A percentile compares a stretch with the other conserved stretches of the same genome.
Conservation (phyloP, 257 asterid species). For the Solanum piurae region DNA sequence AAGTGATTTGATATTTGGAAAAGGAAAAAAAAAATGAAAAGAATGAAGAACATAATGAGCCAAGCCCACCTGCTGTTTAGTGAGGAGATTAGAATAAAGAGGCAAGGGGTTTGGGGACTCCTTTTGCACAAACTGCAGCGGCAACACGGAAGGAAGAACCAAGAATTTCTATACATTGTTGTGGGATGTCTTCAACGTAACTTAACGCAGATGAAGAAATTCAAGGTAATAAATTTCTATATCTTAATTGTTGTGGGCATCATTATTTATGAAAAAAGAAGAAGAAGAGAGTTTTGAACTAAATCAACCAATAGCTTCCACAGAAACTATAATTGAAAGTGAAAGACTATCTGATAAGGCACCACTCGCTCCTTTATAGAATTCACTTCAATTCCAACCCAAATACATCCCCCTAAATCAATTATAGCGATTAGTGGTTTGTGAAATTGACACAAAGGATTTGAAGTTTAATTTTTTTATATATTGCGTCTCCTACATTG, state of each 20-base stretch:
- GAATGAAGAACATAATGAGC: background rate
- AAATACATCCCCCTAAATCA: background rate
- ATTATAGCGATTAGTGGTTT: background rate
- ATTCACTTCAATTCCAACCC: background rate
- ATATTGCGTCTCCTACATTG: background rate
- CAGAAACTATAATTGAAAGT: background rate
- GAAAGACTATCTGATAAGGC: background rate
- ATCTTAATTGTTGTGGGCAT: background rate
- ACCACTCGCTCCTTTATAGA: background rate
- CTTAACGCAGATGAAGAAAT: background rate
- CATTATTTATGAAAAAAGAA: background rate
- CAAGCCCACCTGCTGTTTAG: background rate
- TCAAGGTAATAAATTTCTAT: background rate
- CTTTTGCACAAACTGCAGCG: background rate
- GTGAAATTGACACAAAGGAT: background rate
- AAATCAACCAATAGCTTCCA: background rate
- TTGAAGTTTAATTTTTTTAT: background rate
- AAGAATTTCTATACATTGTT: background rate
- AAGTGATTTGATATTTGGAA: background rate
- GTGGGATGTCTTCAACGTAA: background rate
- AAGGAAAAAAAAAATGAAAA: no score
- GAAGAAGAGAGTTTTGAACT: background rate
- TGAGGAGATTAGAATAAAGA: background rate
- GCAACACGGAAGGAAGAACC: background rate
- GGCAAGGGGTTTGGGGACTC: background rate